Conservation (phyloP, 1,139 yeast genomes). For the Yamadazyma membranifaciens region DNA sequence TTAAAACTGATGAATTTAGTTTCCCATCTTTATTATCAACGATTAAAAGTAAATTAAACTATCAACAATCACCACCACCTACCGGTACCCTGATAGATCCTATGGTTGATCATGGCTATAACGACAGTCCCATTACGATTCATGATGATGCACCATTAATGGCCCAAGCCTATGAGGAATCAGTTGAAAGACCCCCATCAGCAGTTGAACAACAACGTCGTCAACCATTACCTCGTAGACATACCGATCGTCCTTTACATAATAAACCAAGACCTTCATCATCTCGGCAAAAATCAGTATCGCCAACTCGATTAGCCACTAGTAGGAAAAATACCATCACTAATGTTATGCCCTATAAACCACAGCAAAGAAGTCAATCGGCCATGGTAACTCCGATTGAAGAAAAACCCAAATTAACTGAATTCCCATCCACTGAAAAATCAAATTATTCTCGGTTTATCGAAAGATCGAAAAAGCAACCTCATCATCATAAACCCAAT, state of each 20-base stretch:
- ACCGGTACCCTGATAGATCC: not conserved
- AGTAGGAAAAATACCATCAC: slow-evolving; percentile 21
- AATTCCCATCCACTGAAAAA: slow-evolving; percentile 14
- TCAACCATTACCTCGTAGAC: slow-evolving; percentile 4
- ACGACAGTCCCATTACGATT: slow-evolving; percentile 6
- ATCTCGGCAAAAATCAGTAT: slow-evolving; percentile 4
- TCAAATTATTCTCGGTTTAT: slow-evolving; percentile 15
- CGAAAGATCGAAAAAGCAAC: slow-evolving; percentile 11
- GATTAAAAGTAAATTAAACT: not conserved
- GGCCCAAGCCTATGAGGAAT: slow-evolving; percentile 9
- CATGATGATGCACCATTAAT: slow-evolving; percentile 8
- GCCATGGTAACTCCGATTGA: slow-evolving; percentile 1
- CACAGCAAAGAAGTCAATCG: slow-evolving; percentile 12
- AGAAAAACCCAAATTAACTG: slow-evolving; percentile 12
- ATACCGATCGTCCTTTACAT: slow-evolving; percentile 1
- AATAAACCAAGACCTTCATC: slow-evolving; percentile 6
- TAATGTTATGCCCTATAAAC: slow-evolving; percentile 25
- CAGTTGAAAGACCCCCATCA: slow-evolving; percentile 6
- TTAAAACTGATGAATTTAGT: slow-evolving; percentile 23
- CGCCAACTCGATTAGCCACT: slow-evolving; percentile 7
- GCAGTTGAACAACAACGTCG: not conserved
- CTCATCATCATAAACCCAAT: slow-evolving; percentile 12
- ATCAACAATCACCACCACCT: not conserved
- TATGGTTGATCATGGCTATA: not conserved
- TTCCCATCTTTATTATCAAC: not conserved